phyloP scores from a whole-genome alignment of 1,139 yeast species.

The Sugiyamaella novakii region DNA sequence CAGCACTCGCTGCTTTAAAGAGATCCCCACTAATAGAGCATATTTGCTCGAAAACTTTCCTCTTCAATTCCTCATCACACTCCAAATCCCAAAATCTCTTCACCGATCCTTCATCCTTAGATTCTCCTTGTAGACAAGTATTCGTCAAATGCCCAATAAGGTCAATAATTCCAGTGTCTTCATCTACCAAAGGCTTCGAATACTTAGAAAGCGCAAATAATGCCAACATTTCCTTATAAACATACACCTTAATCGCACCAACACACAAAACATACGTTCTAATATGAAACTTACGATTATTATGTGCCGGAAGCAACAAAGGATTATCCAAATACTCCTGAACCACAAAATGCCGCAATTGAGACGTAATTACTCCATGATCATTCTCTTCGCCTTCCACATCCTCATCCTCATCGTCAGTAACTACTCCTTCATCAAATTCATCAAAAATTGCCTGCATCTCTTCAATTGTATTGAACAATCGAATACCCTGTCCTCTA shows the following conservation, averaged over 20 bases:
- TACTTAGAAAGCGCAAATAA: conserved; percentile 70
- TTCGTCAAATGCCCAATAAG: conserved; percentile 83
- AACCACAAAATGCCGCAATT: conserved; percentile 84
- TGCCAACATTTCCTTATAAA: conserved; percentile 75
- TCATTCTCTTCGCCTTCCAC: conserved; percentile 50
- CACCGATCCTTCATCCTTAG: conserved; percentile 54
- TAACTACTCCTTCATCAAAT: conserved; percentile 69
- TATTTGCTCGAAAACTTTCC: conserved; percentile 55
- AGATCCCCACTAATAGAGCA: conserved; percentile 65
- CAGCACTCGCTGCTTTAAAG: conserved; percentile 79
- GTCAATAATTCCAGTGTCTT: conserved; percentile 39
- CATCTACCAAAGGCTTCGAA: conserved; percentile 42
- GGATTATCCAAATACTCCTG: conserved; percentile 78
- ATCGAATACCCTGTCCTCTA: conserved; percentile 90
- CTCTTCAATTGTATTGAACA: conserved; percentile 76
- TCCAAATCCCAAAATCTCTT: conserved; percentile 65
- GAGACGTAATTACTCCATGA: conserved; percentile 65
- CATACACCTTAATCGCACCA: conserved; percentile 76
- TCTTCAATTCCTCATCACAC: conserved; percentile 41
- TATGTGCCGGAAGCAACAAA: conserved; percentile 60
- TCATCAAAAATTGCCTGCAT: conserved; percentile 80
- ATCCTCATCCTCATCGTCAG: conserved; percentile 49
- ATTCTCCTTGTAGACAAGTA: conserved; percentile 77
- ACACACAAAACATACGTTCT: conserved; percentile 79
- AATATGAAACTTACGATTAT: conserved; percentile 81